Evolutionary conservation across 306 rosid genomes (phyloP), one percentile per base, ranked within the genome.

Genomic region (Senna tora): DNA sequence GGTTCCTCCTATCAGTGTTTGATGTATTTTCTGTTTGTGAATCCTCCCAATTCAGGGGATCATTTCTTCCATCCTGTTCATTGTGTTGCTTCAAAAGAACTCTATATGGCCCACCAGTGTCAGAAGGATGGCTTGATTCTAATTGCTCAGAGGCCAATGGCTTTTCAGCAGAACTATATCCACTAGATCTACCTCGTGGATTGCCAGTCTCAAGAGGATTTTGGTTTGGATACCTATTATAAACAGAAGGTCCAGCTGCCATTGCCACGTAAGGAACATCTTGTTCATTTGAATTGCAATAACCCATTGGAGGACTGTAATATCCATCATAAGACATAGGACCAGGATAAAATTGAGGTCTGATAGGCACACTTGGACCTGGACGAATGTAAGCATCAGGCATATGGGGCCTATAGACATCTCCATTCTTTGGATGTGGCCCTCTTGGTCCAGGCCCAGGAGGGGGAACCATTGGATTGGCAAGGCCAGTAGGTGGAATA

Each of bases 291-390:
- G 96, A 69, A 81, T 74, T 84, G 79, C 86, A 79, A 74, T 88
- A 93, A 65, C 87, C 84, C 86, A 88, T 81, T 16, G 96, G 93
- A 63, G 92, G 87, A 70, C 82, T 41, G 22, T 87, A 93, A 81
- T 88, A 93, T 8, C 92, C 92, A 38, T 90, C 98, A 59, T 82
- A 93, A 56, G 90, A 50, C 69, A 88, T 84, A 42, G 96, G 84
- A 77, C 90, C 92, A 69, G 93, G 93, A 71, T 81, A 93, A 83
- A 87, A 90, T 5, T 92, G 93, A 72, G 97, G 97, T 83, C 97
- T 80, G 34, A 90, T 83, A 33, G 96, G 88, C 87, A 93, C 81
- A 73, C 88, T 84, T 28, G 49, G n/a, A 13, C 52, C 52, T 47
- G 96, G 96, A 43, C 79, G 96, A 76, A 88, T 84, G 63, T 81